Base-by-base conservation (phyloP, 192 early-diverging fungal genomes). In the Entophlyctis helioformis region DNA sequence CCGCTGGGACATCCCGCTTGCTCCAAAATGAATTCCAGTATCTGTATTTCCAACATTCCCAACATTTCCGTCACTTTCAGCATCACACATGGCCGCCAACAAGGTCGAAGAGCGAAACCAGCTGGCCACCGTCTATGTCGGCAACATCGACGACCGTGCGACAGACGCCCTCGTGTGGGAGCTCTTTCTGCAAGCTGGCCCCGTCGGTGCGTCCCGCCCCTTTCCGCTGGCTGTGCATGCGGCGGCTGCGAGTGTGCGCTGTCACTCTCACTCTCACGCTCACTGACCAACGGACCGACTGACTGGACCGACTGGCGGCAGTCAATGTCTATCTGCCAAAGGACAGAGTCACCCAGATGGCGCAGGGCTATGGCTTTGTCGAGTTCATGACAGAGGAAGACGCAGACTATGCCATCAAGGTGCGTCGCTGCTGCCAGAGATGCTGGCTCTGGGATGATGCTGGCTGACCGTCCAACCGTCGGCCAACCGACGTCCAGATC, bases 301-400 rank as follows among this genome's bases (percentile, higher is more conserved):
- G n/a, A n/a, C n/a, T n/a, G n/a, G n/a, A n/a, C 25, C 20, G 18
- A 26, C 6, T 49, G 7, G 29, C 28, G 15, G 9, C 35, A 67
- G 88, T 87, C 5, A 91, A 90, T 56, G 90, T 95, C n/a, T 85
- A 95, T 54, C 55, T 99, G 46, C 96, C 96, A 24, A 96, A 94
- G 64, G 96, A 99, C 64, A 71, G 96, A 39, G 86, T 99, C 9
- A 92, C 96, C 18, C 86, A 89, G 65, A 72, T 71, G 35, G 83
- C 91, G 60, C 88, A 91, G 52, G 90, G 93, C 31, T 99, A 86
- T 57, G 96, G 89, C 13, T 99, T 99, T 63, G 85, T 82, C 41
- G 93, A 96, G 68, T 99, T 89, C 57, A 74, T 85, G 53, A 81
- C 83, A 2, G 80, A 90, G 50, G 87, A 92, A 39, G 96, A 99